Percentiles rank a stretch among this genome's conserved stretches.
phyloP scores from a whole-genome alignment of 2,329 filamentous ascomycete species.

The Fusarium ambrosium region DNA sequence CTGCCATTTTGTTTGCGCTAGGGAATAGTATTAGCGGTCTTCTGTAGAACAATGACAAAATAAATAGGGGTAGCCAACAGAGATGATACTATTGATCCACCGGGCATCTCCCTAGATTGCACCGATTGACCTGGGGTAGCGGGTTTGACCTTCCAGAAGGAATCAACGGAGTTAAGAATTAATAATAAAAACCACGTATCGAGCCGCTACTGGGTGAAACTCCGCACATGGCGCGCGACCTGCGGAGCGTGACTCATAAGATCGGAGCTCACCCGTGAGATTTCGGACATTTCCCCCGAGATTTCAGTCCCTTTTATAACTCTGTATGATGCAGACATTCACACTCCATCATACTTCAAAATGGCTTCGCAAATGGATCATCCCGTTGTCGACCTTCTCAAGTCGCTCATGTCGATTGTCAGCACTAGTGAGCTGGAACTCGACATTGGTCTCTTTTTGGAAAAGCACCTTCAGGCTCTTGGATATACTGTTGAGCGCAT shows the following conservation, averaged over 20 bases:
- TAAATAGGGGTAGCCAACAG: not conserved
- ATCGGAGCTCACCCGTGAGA: not conserved
- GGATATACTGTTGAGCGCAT: constrained; percentile 54
- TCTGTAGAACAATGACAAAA: not conserved
- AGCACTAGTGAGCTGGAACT: constrained; percentile 55
- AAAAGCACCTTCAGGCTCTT: constrained; percentile 46
- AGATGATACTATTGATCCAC: not conserved
- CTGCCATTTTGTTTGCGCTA: not conserved
- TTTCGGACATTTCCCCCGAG: not conserved
- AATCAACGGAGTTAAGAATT: not conserved
- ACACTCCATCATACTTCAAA: not conserved
- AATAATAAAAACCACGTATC: not conserved
- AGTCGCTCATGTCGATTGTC: constrained; percentile 53
- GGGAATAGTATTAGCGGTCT: rapidly evolving
- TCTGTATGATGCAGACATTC: not conserved
- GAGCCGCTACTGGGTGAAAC: not conserved
- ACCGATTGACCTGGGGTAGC: not conserved
- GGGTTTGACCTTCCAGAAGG: not conserved
- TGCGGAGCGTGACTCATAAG: not conserved
- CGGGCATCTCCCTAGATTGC: not conserved
- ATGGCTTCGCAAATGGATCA: constrained; percentile 26
- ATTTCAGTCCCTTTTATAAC: not conserved
- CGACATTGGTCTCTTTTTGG: constrained; percentile 53
- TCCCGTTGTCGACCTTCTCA: constrained; percentile 48
- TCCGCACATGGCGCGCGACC: not conserved